Evolutionary conservation across 495 filamentous ascomycete genomes (phyloP), one percentile per base, ranked within the genome.

Genomic region (Aeminium ludgeri): DNA sequence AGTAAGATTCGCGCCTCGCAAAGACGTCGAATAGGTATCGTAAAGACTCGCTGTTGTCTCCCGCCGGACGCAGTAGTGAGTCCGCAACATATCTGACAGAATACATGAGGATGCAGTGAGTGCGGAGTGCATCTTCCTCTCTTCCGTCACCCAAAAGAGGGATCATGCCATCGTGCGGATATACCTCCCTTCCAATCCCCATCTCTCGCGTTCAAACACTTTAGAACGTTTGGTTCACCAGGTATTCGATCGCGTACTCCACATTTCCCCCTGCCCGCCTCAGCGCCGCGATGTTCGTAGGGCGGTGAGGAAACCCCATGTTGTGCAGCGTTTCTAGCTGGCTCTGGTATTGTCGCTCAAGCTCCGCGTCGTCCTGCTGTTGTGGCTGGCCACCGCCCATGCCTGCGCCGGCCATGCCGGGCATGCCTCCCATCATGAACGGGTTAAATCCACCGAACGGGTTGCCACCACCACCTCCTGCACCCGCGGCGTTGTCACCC

Each of bases 221-320:
- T 25, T 25, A 25, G 4, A 25, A 25, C n/a, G n/a, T n/a, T n/a
- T 35, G 33, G 10, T 17, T 44, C 32, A 85, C 57, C 32, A 85
- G 52, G 45, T 85, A 78, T 59, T 96, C 86, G 38, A 96, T 75
- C 10, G 91, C 91, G 2, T 87, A 91, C 57, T 96, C 83, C 45
- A 96, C 89, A 57, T 82, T 94, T 6, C 91, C 91, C 0, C 91
- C 91, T 41, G 81, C 75, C 47, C 86, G 70, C 60, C 89, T 73
- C 57, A 99, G 63, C 13, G 91, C 91, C 49, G 77, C 73, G 29
- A 99, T 73, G 48, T 99, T 99, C 54, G 79, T 59, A 41, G 96
- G 86, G 54, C 96, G 96, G 49, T 99, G 89, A 55, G 74, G 92
- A 59, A 99, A 96, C 3, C 91, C 91, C 91, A 99, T 99, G 40